A percentile compares a stretch with the other conserved stretches of the same genome.
These are phyloP conservation scores for Suhomyces yuchorum DNA, from an alignment of 1,139 yeast species.

Conservation along the genomic window DNA sequence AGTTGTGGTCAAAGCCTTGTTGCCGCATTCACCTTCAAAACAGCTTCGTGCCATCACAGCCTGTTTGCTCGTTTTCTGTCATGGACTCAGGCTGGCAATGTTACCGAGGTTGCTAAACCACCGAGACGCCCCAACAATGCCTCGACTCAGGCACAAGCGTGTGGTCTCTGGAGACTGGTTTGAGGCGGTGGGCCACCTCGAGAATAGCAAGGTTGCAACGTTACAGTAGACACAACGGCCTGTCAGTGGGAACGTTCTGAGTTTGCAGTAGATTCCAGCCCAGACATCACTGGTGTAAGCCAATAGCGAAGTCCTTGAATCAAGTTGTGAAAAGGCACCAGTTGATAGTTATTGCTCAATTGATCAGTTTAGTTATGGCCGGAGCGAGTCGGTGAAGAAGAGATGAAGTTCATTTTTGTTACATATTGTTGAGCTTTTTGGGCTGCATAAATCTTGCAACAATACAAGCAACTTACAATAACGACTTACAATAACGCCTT, in stretches of 20 bases:
- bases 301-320: too few species aligned
- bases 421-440: too few species aligned
- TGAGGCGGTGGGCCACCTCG: neutral
- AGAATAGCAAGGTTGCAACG: neutral
- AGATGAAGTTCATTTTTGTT: too few species aligned
- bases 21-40: neutral
- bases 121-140: neutral
- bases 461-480: too few species aligned
- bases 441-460: neutral
- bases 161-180: neutral
- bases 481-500: too few species aligned
- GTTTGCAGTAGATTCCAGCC: too few species aligned
- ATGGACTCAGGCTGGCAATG: neutral
- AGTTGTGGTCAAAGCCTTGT: neutral
- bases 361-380: too few species aligned
- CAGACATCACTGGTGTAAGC: too few species aligned
- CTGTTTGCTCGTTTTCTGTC: neutral
- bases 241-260: neutral
- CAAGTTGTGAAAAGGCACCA: too few species aligned
- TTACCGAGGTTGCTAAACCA: neutral
- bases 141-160: neutral
- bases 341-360: too few species aligned
- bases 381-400: too few species aligned
- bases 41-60: neutral
- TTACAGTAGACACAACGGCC: neutral